Evolutionary conservation across 768 basidiomycete genomes (phyloP).

Genomic region (Clitopilus hobsonii): DNA sequence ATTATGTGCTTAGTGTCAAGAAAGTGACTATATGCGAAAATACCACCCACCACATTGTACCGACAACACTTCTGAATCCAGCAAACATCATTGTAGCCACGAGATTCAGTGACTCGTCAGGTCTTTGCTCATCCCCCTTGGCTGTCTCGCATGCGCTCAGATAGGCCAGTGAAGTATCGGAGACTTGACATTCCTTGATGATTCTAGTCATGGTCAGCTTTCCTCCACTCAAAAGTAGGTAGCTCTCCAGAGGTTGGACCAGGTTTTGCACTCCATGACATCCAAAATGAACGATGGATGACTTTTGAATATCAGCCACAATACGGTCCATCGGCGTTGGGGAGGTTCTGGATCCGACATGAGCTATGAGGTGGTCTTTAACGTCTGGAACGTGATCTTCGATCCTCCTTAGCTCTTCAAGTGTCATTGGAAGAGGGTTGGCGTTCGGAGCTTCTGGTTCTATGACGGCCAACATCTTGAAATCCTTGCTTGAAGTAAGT

Average conservation of each 20-base stretch:
- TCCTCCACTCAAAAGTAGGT: conserved; percentile 14
- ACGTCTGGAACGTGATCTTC: background rate
- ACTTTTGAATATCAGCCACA: background rate
- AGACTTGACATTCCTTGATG: conserved; percentile 14
- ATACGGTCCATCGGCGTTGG: background rate
- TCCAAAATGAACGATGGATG: conserved; percentile 19
- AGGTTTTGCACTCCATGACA: conserved; percentile 24
- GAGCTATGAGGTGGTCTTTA: background rate
- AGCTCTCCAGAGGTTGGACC: conserved; percentile 19
- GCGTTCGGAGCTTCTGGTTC: background rate
- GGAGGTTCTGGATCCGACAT: background rate
- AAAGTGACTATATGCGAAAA: background rate
- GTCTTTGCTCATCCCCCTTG: conserved; percentile 15
- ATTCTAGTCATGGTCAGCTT: conserved; percentile 14
- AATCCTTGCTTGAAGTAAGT: background rate
- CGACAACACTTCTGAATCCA: conserved; percentile 19
- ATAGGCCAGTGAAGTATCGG: conserved; percentile 15
- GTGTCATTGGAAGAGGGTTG: background rate
- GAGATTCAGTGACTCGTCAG: conserved; percentile 21
- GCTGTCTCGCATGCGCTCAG: conserved; percentile 29
- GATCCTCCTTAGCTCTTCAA: background rate
- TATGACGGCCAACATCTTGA: background rate
- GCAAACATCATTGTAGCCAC: conserved; percentile 17
- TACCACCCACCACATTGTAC: conserved; percentile 16
- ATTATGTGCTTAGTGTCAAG: background rate